Base-by-base conservation (phyloP, 1,139 yeast genomes). In the Taiozyma sp. region DNA sequence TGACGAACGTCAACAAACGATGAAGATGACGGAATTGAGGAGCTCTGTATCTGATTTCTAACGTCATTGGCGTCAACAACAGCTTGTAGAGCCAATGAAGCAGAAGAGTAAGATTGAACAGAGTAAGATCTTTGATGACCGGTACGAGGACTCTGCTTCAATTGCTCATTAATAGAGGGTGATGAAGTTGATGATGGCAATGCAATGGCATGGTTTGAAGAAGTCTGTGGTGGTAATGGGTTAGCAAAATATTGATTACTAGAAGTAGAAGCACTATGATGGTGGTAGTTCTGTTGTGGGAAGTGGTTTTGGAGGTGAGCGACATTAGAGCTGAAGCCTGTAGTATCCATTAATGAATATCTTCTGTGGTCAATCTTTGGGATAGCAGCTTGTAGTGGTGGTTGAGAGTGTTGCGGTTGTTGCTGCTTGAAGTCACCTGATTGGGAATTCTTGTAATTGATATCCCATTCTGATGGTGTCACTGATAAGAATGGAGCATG, bases 401-500 rank as follows among this genome's bases (percentile, higher is more conserved):
- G 36, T 22, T 47, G 43, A 14, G 39, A n/a, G 8, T 48, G 53
- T 12, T 48, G 51, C 29, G 48, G 49, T 28, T 28, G 39, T 19
- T 41, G 47, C 14, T 19, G 34, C 24, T 19, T 38, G 16, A 10
- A 19, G 1, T 38, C 24, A 39, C 43, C 29, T 8, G 28, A 14
- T 23, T 40, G 28, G 13, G 42, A 43, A 39, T 48, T 44, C 47
- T 49, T 52, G 41, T 52, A 49, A 51, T 52, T 54, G 51, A 75
- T 75, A 65, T 93, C 98, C 97, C 97, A 93, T 66, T 92, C 97
- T 6, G 80, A 79, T 50, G 96, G 96, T 40, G 95, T 80, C 34
- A 91, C 85, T 0, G 96, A 82, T 58, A 93, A 73, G 71, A 92
- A 86, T 59, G 84, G 84, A 14, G 84, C 83, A 70, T 92, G 92